These are phyloP conservation scores for Camellia japonica DNA, from an alignment of 148 eudicot genomes.

Conservation along the genomic window DNA sequence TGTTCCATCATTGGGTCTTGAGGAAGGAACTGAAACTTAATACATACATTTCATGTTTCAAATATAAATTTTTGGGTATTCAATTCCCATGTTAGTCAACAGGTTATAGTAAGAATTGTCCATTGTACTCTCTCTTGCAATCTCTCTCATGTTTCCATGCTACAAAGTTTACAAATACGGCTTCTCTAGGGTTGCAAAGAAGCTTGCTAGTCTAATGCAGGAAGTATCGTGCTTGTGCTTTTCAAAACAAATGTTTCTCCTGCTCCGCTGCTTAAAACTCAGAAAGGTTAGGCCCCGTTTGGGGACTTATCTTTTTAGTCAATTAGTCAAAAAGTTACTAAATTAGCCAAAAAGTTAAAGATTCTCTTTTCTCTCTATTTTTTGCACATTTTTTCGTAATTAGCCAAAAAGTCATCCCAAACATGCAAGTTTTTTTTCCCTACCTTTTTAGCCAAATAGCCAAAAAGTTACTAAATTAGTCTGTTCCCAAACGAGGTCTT, in stretches of 20 bases:
- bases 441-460: no score
- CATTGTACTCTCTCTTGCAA: background rate
- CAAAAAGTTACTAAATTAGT: no score
- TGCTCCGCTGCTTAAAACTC: background rate
- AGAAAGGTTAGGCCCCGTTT: no score
- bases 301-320: no score
- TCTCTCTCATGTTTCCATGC: background rate
- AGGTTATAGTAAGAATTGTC: background rate
- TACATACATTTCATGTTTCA: background rate
- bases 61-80: background rate
- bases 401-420: no score
- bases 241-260: background rate
- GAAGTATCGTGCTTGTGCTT: background rate
- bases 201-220: background rate
- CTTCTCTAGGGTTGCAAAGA: background rate
- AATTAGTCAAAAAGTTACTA: no score
- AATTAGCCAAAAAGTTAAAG: no score
- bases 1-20: constrained; percentile 21
- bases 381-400: no score
- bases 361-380: no score
- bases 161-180: no score
- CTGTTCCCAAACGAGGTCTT: no score
- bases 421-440: no score
- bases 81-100: background rate
- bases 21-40: constrained; percentile 1